Base-by-base conservation (phyloP, 331 rosid genomes). In the Telfairia occidentalis region DNA sequence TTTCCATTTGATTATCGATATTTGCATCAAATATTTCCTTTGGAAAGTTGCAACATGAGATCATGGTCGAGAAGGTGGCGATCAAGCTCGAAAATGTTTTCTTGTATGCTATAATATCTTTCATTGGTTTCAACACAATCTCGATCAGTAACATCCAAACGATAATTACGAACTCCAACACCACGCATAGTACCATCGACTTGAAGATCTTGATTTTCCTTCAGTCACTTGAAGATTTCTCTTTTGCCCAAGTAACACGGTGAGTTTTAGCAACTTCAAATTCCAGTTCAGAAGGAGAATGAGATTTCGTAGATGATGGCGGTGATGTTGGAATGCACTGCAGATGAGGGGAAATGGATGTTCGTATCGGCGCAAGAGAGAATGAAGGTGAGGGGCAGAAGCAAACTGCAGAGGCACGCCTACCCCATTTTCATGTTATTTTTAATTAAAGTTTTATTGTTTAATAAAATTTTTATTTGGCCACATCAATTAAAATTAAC, bases 91-190 rank as follows among this genome's bases (percentile, higher is more conserved):
- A 52, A 28, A 28, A 61, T 73, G 59, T 60, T 61, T 40, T 76
- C 48, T 73, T 4, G 63, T 52, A 4, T 65, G 61, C 71, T 78
- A n/a, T 71, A 49, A 66, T 7, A 21, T 75, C 65, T 76, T 64
- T 57, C 86, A 52, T 52, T 58, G 54, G 55, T n/a, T 71, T 74
- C 76, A 3, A 53, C 65, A 2, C 59, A 75, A 28, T 69, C 71
- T 63, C 52, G 10, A 23, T 55, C 16, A 5, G 26, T 2, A 2
- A 0, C 11, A 60, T 52, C 71, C 35, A 38, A 46, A 77, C 76
- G 19, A 29, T 58, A 37, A 53, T 26, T 43, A 46, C 66, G 43
- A 24, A 32, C 23, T 5, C 26, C 5, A n/a, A n/a, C n/a, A n/a
- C n/a, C n/a, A n/a, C n/a, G n/a, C n/a, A n/a, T 45, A 38, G 53